Conservation (phyloP, 345 rosid species). For the Salix arbutifolia region DNA sequence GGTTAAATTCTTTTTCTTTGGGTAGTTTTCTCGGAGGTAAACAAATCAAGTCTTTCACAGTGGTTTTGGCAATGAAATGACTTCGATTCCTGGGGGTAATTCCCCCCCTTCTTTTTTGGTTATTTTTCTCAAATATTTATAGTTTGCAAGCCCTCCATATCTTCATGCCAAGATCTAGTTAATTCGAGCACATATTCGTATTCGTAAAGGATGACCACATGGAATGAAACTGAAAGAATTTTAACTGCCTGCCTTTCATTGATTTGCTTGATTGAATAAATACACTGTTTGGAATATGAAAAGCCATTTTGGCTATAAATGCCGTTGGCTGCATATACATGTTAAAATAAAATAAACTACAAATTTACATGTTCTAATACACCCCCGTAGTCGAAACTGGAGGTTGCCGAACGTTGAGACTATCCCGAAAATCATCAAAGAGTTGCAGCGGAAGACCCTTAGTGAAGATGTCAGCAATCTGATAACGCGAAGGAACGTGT, state of each 20-base stretch:
- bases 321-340: too few relatives aligned
- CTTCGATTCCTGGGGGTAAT: not conserved
- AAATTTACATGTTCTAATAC: not conserved
- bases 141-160: not conserved
- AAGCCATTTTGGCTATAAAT: too few relatives aligned
- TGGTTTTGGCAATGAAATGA: not conserved
- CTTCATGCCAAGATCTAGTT: not conserved
- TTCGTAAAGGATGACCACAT: not conserved
- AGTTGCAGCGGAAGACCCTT: not conserved
- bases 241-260: too few relatives aligned
- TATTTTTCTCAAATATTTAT: too few relatives aligned
- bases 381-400: conserved; percentile 5
- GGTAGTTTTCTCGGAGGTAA: not conserved
- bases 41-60: not conserved
- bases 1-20: not conserved
- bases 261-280: too few relatives aligned
- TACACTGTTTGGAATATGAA: too few relatives aligned
- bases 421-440: not conserved
- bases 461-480: not conserved
- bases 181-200: not conserved
- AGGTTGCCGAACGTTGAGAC: not conserved
- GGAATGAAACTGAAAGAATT: not conserved
- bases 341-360: too few relatives aligned
- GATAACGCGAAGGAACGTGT: not conserved
- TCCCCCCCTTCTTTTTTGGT: too few relatives aligned